A percentile compares a stretch with the other conserved stretches of the same genome.
These are phyloP conservation scores for Boletus tomentosulus DNA, from an alignment of 768 basidiomycete species.

Conservation along the genomic window DNA sequence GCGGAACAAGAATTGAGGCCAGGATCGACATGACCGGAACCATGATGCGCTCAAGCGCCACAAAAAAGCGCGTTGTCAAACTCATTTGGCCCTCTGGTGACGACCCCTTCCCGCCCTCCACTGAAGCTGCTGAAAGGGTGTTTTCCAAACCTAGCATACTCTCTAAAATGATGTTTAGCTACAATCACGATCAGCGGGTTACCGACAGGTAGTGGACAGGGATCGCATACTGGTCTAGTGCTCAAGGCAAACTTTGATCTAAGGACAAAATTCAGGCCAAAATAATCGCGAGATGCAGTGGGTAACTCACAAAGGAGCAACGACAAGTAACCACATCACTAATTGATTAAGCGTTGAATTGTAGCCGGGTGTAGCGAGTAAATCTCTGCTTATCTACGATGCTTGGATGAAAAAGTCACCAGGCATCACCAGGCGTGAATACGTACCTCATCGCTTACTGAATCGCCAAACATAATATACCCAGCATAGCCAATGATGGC, in stretches of 20 bases:
- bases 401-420: not conserved
- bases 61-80: slow-evolving; percentile 37
- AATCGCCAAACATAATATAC: slow-evolving; percentile 86
- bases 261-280: slow-evolving; percentile 13
- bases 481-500: slow-evolving; percentile 73
- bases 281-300: not conserved
- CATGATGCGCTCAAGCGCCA: slow-evolving; percentile 51
- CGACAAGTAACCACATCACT: slow-evolving; percentile 83
- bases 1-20: slow-evolving; percentile 72
- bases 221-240: slow-evolving; percentile 62
- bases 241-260: slow-evolving; percentile 88
- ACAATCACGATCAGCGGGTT: not conserved
- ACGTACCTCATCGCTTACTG: slow-evolving; percentile 75
- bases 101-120: slow-evolving; percentile 26
- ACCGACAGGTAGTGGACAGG: not conserved
- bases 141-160: slow-evolving; percentile 67
- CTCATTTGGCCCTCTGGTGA: slow-evolving; percentile 5
- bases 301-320: slow-evolving; percentile 57
- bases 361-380: slow-evolving; percentile 70
- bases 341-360: slow-evolving; percentile 64
- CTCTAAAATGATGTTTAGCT: slow-evolving; percentile 84
- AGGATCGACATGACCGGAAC: slow-evolving; percentile 58
- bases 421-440: not conserved
- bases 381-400: slow-evolving; percentile 73
- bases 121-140: slow-evolving; percentile 7